Evolutionary conservation across 352 stramenopile genomes (phyloP), one percentile per base, ranked within the genome.

Genomic region (Phytophthora tubulina): DNA sequence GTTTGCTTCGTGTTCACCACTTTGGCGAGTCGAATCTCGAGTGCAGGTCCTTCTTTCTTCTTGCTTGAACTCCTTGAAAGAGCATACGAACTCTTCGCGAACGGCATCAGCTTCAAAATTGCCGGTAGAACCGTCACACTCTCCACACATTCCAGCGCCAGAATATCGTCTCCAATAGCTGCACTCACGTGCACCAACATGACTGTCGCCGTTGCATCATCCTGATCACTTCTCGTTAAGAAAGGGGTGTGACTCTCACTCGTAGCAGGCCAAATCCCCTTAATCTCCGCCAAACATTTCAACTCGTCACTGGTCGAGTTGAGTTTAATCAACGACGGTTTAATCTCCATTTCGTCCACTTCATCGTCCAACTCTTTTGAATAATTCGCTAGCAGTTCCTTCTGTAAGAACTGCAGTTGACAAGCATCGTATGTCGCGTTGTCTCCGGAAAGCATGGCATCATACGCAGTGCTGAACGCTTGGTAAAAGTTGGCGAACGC

Each of bases 81-180:
- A 42, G 68, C 72, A 35, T 80, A 81, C 30, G 79, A 80, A n/a
- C 80, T 87, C n/a, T 81, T 81, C 0, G 83, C 85, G 58, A 92
- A 92, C 32, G 85, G 85, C 70, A 82, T 92, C 54, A 92, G 82
- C 68, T 92, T 92, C 54, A 92, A 72, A 75, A 92, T 86, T 0
- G 85, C 74, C 10, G 85, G 85, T 35, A 92, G 44, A 6, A 80
- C 64, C 3, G 81, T 87, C 21, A 90, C 85, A 46, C 76, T 84
- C 15, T 73, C 59, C 4, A 93, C 66, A 35, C 85, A 93, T 3
- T 76, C 65, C 11, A 91, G 61, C 13, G 80, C 78, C 1, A 87
- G 44, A 9, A 93, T 78, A 2, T 62, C 41, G 27, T 93, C 78
- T 9, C 75, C 85, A 0, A 84, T 53, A 0, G 54, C 55, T 11